Conservation (phyloP, 2,329 filamentous ascomycete genomes). For the Fusarium haematococcum region DNA sequence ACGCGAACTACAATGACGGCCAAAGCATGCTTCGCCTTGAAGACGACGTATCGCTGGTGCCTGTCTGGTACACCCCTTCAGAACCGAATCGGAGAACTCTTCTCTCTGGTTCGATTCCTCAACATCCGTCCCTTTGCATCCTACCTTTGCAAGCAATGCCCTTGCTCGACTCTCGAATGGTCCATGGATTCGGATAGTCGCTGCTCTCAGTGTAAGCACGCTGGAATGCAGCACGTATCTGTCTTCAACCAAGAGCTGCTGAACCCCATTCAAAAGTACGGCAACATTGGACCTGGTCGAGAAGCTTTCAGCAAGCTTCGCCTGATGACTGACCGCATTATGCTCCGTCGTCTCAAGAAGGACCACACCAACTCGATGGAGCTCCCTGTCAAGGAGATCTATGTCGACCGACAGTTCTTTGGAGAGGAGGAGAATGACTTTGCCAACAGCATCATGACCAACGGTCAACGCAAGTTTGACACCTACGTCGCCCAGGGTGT, state of each 20-base stretch:
- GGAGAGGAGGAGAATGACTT: constrained; percentile 97
- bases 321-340: constrained; percentile 90
- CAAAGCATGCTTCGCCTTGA: constrained; percentile 92
- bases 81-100: constrained; percentile 97
- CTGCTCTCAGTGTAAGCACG: constrained; percentile 72
- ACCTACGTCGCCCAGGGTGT: constrained; percentile 96
- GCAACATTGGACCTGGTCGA: constrained; percentile 70
- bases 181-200: constrained; percentile 76
- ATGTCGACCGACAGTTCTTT: constrained; percentile 95
- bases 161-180: constrained; percentile 88
- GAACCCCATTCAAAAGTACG: constrained; percentile 79
- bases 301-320: constrained; percentile 85
- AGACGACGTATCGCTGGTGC: constrained; percentile 93
- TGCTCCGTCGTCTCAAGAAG: constrained; percentile 94
- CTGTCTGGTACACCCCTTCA: constrained; percentile 94
- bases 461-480: constrained; percentile 88
- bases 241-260: constrained; percentile 96
- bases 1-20: constrained; percentile 90
- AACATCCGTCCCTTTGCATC: constrained; percentile 90
- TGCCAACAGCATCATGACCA: constrained; percentile 94
- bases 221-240: constrained; percentile 58
- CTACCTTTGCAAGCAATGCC: constrained; percentile 91
- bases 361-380: constrained; percentile 97
- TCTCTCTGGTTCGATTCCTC: constrained; percentile 92
- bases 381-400: constrained; percentile 92